Percentiles rank a stretch among this genome's conserved stretches.
Evolutionary conservation across 148 eudicot species (phyloP).

Genomic region (Polygonum maritimum): DNA sequence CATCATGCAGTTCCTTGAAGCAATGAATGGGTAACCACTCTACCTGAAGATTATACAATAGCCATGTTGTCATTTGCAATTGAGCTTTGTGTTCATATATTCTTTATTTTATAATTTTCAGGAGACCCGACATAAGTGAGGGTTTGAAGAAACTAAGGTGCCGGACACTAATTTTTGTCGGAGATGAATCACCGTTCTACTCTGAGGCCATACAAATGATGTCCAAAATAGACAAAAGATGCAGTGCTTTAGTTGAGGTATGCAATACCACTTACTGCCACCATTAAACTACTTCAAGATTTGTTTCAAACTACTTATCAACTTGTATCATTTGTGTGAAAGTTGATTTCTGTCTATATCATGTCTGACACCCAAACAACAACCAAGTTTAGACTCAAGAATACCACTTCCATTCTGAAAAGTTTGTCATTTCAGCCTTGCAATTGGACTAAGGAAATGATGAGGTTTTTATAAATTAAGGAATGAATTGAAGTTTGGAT

Average conservation of each 20-base stretch:
- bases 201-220: slow-evolving; percentile 84
- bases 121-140: slow-evolving; percentile 83
- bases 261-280: slow-evolving; percentile 11
- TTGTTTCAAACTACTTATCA: background rate
- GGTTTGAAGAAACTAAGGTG: slow-evolving; percentile 76
- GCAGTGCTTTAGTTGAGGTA: slow-evolving; percentile 97
- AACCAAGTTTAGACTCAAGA: background rate
- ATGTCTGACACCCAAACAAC: background rate
- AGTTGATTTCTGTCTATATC: background rate
- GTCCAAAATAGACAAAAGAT: slow-evolving; percentile 75
- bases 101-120: slow-evolving; percentile 26
- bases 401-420: background rate
- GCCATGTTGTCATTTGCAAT: background rate
- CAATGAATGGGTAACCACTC: slow-evolving; percentile 65
- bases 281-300: background rate
- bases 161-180: slow-evolving; percentile 88
- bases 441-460: no score
- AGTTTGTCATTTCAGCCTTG: no score
- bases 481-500: no score
- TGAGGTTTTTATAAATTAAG: no score
- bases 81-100: background rate
- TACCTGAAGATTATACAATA: background rate
- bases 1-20: slow-evolving; percentile 78
- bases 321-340: background rate
- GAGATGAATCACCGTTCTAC: slow-evolving; percentile 89